Conservation (phyloP, 2,329 filamentous ascomycete species). For the Blumeria graminis region DNA sequence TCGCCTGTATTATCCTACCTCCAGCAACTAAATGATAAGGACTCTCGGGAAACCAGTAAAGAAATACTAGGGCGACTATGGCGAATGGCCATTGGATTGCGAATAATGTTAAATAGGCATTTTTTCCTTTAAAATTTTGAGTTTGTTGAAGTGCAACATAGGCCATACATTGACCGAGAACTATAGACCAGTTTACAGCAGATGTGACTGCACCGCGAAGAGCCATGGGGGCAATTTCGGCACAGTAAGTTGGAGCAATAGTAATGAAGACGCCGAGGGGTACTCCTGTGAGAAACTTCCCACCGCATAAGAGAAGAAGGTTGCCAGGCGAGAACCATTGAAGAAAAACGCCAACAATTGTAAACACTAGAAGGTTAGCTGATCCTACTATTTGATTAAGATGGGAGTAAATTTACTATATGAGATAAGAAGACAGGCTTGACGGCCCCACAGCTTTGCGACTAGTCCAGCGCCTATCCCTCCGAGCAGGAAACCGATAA, state of each 20-base stretch:
- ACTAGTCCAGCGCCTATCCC: conserved; percentile 6
- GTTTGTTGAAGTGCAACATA: conserved; percentile 11
- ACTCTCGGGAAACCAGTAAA: conserved; percentile 22
- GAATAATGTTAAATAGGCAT: conserved; percentile 23
- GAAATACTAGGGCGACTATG: conserved; percentile 19
- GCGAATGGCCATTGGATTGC: conserved; percentile 26
- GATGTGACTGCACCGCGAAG: conserved; percentile 8
- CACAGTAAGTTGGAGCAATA: conserved; percentile 8
- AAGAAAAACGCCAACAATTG: conserved; percentile 7
- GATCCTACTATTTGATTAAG: not conserved
- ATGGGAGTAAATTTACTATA: conserved; percentile 4
- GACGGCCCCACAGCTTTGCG: conserved; percentile 7
- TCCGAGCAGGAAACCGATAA: conserved; percentile 7
- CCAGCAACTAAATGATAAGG: conserved; percentile 22
- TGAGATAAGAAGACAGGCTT: conserved; percentile 7
- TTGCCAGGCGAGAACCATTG: conserved; percentile 12
- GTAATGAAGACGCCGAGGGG: conserved; percentile 27
- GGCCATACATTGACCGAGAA: conserved; percentile 9
- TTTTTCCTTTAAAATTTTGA: conserved; percentile 15
- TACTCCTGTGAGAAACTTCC: conserved; percentile 23
- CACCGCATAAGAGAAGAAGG: conserved; percentile 21
- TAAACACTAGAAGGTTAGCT: conserved; percentile 4
- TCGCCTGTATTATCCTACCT: conserved; percentile 6
- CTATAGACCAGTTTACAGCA: conserved; percentile 9
- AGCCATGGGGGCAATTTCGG: conserved; percentile 8